A percentile compares a stretch with the other conserved stretches of the same genome.
phyloP scores from a whole-genome alignment of 2,329 filamentous ascomycete species.

The Grosmannia clavigera region DNA sequence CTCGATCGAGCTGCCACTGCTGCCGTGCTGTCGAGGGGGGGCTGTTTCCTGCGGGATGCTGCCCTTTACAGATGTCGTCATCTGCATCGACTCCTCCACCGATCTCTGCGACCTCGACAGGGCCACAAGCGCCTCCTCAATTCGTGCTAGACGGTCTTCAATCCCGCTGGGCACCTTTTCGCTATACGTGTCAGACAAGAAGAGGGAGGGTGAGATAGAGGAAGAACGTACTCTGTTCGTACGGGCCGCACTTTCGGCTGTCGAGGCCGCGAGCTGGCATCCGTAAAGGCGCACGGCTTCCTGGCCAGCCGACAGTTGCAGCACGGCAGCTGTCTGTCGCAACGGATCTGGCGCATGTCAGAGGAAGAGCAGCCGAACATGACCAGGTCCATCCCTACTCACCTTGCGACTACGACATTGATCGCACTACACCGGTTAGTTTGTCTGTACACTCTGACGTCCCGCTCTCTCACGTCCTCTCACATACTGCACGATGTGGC shows the following conservation, averaged over 20 bases:
- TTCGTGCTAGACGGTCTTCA: not conserved
- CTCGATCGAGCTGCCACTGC: constrained; percentile 1
- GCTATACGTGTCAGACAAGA: not conserved
- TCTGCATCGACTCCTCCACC: not conserved
- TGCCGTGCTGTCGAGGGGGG: not conserved
- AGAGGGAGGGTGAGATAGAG: not conserved
- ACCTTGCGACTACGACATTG: constrained; percentile 5
- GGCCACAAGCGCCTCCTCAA: not conserved
- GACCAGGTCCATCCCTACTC: too few relatives aligned
- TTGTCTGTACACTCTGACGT: too few relatives aligned
- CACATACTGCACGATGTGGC: constrained; percentile 1
- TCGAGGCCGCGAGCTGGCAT: not conserved
- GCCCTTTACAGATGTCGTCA: not conserved
- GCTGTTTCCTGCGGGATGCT: not conserved
- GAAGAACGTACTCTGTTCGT: not conserved
- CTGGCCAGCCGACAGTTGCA: constrained; percentile 1
- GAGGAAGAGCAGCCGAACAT: not conserved
- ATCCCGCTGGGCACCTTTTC: not conserved
- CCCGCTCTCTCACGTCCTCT: not conserved
- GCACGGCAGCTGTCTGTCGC: constrained; percentile 3
- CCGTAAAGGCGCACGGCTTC: not conserved
- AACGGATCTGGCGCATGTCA: not conserved
- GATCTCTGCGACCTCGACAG: not conserved
- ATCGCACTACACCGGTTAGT: not conserved
- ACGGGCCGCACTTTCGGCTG: not conserved